Conservation (phyloP, 1,284 basidiomycete species). For the Cryptococcus neoformans region DNA sequence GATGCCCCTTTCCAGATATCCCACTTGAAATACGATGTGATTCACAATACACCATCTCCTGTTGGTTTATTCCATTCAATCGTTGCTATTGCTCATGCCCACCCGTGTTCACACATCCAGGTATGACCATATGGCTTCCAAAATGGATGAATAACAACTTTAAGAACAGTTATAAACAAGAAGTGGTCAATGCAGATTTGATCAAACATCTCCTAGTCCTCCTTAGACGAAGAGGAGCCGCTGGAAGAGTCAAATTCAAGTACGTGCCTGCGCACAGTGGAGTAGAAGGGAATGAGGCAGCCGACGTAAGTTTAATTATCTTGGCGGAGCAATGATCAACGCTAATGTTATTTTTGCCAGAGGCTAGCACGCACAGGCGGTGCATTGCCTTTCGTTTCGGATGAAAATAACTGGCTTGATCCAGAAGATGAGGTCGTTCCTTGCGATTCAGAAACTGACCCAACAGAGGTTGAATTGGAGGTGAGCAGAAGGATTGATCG, state of each 20-base stretch:
- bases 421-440: conserved; percentile 19
- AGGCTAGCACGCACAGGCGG: conserved; percentile 40
- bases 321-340: background rate
- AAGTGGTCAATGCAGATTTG: conserved; percentile 47
- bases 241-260: conserved; percentile 37
- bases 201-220: conserved; percentile 47
- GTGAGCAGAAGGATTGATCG: conserved; percentile 9
- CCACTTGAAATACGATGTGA: conserved; percentile 50
- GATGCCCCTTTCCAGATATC: conserved; percentile 42
- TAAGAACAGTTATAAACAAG: conserved; percentile 15
- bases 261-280: conserved; percentile 45
- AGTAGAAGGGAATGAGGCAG: conserved; percentile 44
- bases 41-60: conserved; percentile 48
- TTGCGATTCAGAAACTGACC: background rate
- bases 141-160: conserved; percentile 44
- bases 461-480: conserved; percentile 52
- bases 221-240: conserved; percentile 24
- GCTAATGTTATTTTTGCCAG: conserved; percentile 10
- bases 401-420: conserved; percentile 37
- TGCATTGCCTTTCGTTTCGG: conserved; percentile 20
- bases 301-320: conserved; percentile 38
- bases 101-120: conserved; percentile 12
- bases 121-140: conserved; percentile 46
- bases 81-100: background rate
- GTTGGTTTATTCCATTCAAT: conserved; percentile 21